Evolutionary conservation across 75 land plant species (phyloP).

Genomic region (Selaginella tamariscina): DNA sequence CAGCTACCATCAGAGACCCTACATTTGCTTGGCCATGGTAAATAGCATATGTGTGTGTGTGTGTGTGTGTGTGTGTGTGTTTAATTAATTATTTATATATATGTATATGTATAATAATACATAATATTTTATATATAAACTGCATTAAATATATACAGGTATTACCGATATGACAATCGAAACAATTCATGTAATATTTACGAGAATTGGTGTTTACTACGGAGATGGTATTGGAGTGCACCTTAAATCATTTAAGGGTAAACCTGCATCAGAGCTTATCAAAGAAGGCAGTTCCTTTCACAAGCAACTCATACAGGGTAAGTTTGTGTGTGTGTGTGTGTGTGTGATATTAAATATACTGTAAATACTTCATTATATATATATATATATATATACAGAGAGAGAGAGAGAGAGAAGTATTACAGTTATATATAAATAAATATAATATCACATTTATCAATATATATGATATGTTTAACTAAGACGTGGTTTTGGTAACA

Average conservation of each 20-base stretch:
- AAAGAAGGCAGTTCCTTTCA: constrained; percentile 38
- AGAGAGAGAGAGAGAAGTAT: no score
- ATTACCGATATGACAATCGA: constrained; percentile 88
- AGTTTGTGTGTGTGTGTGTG: background rate
- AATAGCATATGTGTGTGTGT: background rate
- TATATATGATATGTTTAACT: no score
- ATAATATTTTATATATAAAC: background rate
- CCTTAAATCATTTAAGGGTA: constrained; percentile 63
- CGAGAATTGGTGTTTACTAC: constrained; percentile 76
- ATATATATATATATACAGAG: no score
- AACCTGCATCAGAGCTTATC: constrained; percentile 36
- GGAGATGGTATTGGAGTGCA: constrained; percentile 36
- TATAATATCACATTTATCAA: no score
- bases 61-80: background rate
- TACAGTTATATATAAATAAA: no score
- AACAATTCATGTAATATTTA: constrained; percentile 77
- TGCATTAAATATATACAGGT: constrained; percentile 34
- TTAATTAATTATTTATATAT: background rate
- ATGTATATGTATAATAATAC: background rate
- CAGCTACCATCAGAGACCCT: background rate
- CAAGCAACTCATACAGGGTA: constrained; percentile 9
- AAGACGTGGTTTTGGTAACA: no score
- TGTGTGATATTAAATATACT: no score
- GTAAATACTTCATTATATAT: no score
- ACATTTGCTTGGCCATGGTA: background rate